Conservation (phyloP, 352 stramenopile species). For the Elongisporangium senticosum region DNA sequence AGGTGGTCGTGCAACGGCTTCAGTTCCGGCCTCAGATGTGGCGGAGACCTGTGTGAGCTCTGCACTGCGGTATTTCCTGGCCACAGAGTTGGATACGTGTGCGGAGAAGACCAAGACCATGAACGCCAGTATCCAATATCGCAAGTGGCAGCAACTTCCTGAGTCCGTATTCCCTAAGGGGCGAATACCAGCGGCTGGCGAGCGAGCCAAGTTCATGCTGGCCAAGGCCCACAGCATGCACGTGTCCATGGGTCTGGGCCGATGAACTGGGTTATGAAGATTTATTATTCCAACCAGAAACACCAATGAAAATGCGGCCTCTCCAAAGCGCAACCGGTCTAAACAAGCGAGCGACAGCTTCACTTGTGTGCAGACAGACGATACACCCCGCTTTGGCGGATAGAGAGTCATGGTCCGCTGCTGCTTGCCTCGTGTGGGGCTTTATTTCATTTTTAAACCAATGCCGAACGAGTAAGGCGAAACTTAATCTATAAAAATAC, state of each 20-base stretch:
- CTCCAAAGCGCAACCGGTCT: not conserved
- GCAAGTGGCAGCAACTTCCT: conserved; percentile 68
- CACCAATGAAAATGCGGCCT: not conserved
- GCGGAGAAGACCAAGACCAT: conserved; percentile 55
- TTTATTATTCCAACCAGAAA: not conserved
- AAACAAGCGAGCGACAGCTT: not conserved
- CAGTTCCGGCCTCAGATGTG: conserved; percentile 13
- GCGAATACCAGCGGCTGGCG: conserved; percentile 46
- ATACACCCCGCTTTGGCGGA: not conserved
- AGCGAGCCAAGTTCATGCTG: conserved; percentile 78
- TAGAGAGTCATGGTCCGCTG: not conserved
- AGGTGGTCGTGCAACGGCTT: conserved; percentile 10
- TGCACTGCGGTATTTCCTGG: conserved; percentile 72
- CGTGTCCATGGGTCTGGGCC: conserved; percentile 40
- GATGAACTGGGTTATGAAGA: conserved; percentile 15
- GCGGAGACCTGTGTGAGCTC: conserved; percentile 41
- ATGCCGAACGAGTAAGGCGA: not conserved
- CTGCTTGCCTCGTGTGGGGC: not conserved
- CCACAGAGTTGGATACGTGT: conserved; percentile 58
- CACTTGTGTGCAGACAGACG: not conserved
- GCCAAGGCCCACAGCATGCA: conserved; percentile 65
- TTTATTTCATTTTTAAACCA: not conserved
- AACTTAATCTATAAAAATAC: not conserved
- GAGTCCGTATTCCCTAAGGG: conserved; percentile 54
- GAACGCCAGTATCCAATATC: conserved; percentile 51